Evolutionary conservation across 441 rosid species (phyloP).

Genomic region (Theobroma grandiflorum): DNA sequence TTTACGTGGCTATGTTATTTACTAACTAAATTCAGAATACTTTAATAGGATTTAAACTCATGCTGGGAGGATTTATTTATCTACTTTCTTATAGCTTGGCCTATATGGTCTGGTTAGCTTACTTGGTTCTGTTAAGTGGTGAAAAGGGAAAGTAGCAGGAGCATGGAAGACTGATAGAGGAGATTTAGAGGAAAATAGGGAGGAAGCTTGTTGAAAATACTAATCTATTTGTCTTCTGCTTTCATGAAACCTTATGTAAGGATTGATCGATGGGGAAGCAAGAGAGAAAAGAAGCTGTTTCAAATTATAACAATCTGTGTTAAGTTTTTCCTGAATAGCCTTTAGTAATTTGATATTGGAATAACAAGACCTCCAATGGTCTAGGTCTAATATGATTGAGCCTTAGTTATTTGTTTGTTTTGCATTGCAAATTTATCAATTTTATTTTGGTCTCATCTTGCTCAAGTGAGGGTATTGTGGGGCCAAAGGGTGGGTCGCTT

Average conservation of each 20-base stretch:
- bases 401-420: neutral
- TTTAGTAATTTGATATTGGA: slow-evolving; percentile 4
- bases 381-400: neutral
- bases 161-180: slow-evolving; percentile 1
- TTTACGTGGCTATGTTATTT: neutral
- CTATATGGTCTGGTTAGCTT: neutral
- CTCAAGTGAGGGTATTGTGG: neutral
- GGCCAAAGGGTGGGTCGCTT: neutral
- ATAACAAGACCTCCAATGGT: neutral
- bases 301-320: neutral
- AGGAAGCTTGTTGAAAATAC: neutral
- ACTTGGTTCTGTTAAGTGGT: neutral
- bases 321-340: neutral
- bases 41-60: neutral
- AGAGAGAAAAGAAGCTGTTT: slow-evolving; percentile 4
- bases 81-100: neutral
- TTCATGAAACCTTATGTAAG: neutral
- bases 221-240: neutral
- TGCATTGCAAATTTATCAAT: neutral
- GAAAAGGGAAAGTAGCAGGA: slow-evolving; percentile 5
- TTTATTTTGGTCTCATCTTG: neutral
- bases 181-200: neutral
- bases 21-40: neutral
- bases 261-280: neutral
- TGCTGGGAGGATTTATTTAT: neutral